Percentiles rank a stretch among this genome's conserved stretches.
Evolutionary conservation across 202 grass and related monocot species (phyloP).

Genomic region (Miscanthus sacchariflorus): DNA sequence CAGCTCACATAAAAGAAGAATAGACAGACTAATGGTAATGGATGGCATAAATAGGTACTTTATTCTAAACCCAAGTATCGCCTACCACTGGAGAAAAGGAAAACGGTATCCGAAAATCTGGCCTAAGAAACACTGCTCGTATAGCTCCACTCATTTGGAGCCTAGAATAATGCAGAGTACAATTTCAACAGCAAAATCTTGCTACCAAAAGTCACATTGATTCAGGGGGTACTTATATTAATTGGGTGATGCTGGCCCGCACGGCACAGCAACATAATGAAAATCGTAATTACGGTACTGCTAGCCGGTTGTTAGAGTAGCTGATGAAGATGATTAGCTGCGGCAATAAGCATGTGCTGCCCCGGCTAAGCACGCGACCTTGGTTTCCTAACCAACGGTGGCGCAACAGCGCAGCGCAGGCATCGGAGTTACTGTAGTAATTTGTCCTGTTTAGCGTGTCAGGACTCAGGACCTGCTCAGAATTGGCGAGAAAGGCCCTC

Average conservation of each 20-base stretch:
- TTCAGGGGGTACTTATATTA: not conserved
- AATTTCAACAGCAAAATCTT: not conserved
- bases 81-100: not conserved
- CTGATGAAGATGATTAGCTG: not conserved
- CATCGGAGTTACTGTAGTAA: not conserved
- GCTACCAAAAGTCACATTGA: not conserved
- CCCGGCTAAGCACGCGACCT: conserved; percentile 31
- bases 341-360: conserved; percentile 3
- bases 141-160: not conserved
- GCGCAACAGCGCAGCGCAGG: not conserved
- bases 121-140: too few species aligned
- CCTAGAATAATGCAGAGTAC: not conserved
- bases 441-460: conserved; percentile 13
- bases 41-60: too few species aligned
- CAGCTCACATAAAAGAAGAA: too few species aligned
- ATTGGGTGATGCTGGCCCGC: not conserved
- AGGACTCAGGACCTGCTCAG: not conserved
- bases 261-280: not conserved
- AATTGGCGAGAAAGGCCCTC: too few species aligned
- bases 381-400: conserved; percentile 28
- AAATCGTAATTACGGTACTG: not conserved
- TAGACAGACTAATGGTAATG: too few species aligned
- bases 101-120: too few species aligned
- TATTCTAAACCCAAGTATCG: too few species aligned
- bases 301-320: conserved; percentile 29